Conservation (phyloP, 1,284 basidiomycete species). For the Sporisorium graminicola region DNA sequence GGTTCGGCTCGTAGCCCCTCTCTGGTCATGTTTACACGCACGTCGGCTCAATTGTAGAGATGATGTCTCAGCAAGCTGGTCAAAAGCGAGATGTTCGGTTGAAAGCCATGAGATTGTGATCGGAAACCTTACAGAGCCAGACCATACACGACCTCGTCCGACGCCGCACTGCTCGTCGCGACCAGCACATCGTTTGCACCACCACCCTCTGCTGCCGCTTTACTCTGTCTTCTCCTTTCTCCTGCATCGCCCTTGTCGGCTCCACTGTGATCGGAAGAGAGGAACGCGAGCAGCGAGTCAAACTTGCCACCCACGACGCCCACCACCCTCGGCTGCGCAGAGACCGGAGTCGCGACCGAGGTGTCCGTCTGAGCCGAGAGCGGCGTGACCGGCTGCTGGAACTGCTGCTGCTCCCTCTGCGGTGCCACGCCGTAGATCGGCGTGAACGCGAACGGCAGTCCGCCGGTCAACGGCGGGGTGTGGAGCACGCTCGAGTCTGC, state of each 20-base stretch:
- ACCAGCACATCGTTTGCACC: background rate
- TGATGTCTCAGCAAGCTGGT: too few relatives aligned
- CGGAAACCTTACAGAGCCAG: slow-evolving; percentile 4
- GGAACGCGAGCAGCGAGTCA: slow-evolving; percentile 19
- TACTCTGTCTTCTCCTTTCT: background rate
- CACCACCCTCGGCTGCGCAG: background rate
- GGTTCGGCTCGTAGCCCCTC: too few relatives aligned
- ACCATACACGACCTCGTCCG: slow-evolving; percentile 10
- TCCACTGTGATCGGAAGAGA: slow-evolving; percentile 14
- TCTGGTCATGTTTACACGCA: slow-evolving; percentile 8
- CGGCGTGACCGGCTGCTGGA: slow-evolving; percentile 17
- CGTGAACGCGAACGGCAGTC: background rate
- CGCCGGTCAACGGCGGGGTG: slow-evolving; percentile 22
- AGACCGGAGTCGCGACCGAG: slow-evolving; percentile 11
- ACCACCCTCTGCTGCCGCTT: background rate
- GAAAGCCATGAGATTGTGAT: background rate
- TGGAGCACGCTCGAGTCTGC: slow-evolving; percentile 9
- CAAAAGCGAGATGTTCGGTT: too few relatives aligned
- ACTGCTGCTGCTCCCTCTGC: background rate
- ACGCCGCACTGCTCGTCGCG: background rate
- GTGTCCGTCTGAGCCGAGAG: slow-evolving; percentile 9
- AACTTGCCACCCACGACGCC: slow-evolving; percentile 19
- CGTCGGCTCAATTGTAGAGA: background rate
- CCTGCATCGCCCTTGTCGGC: too few relatives aligned
- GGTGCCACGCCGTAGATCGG: too few relatives aligned